Evolutionary conservation across 805 yeast species (phyloP), one percentile per base, ranked within the genome.

Genomic region (Metschnikowia anglica): DNA sequence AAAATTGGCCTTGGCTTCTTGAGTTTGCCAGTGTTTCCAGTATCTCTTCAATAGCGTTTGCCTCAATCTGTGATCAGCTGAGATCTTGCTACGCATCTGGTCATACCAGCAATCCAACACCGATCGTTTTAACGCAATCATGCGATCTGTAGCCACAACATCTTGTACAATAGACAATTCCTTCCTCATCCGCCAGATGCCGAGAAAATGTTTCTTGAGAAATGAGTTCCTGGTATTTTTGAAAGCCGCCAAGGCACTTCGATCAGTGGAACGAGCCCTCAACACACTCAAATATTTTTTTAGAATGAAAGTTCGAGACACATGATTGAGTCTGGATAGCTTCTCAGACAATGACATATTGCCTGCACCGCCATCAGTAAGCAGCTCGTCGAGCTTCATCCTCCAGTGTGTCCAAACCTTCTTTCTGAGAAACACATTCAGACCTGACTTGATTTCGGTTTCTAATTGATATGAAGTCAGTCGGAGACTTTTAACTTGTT

Each of bases 1-100:
- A 5, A 37, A 17, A 5, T 21, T 30, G 9, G 8, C 11, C 28
- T 33, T 39, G 4, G 44, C 45, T 27, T 43, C 20, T 4, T 40
- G 31, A 3, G 37, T 17, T n/a, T 29, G 33, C 65, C 65, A 61
- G 1, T 20, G 4, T n/a, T 28, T 33, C 36, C 40, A 41, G 34
- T 10, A 28, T 7, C 29, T 41, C 11, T 23, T 6, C 18, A 44
- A 28, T 9, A 20, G n/a, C 1, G 20, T 26, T 23, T 28, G 30
- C 16, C 44, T 26, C 15, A 18, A n/a, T n/a, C 16, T 28, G 4
- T 5, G 7, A 26, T 42, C 46, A 6, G 46, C 46, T 3, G 32
- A 21, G 12, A 9, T 17, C 12, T 31, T 26, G 26, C 38, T 37
- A 3, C 33, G 41, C 20, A 23, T 13, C 17, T 37, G 38, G 16